A percentile compares a stretch with the other conserved stretches of the same genome.
phyloP scores from a whole-genome alignment of 2,329 filamentous ascomycete species.

The Achaetomium macrosporum region DNA sequence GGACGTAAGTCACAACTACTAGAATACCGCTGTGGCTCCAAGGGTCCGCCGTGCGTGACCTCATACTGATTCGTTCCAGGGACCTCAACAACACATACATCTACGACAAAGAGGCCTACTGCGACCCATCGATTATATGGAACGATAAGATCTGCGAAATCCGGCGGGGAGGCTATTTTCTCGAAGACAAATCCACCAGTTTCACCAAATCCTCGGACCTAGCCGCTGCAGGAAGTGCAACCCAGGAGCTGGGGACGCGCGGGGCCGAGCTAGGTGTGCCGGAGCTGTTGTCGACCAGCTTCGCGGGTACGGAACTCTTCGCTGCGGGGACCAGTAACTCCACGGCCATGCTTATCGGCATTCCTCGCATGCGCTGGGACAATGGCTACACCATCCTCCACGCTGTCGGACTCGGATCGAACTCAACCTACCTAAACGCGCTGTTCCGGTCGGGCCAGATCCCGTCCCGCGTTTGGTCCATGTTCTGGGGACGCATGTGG shows the following conservation, averaged over 20 bases:
- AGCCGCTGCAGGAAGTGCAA: slow-evolving; percentile 17
- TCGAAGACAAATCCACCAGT: slow-evolving; percentile 18
- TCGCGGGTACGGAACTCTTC: slow-evolving; percentile 23
- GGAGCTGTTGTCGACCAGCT: slow-evolving; percentile 21
- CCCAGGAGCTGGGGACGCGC: slow-evolving; percentile 10
- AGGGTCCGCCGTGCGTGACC: neutral
- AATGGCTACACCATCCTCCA: slow-evolving; percentile 26
- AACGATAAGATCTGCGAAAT: slow-evolving; percentile 28
- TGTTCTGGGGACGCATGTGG: slow-evolving; percentile 34
- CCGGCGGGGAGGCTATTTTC: slow-evolving; percentile 21
- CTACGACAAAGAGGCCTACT: slow-evolving; percentile 28
- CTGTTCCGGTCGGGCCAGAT: slow-evolving; percentile 22
- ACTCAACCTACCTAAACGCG: slow-evolving; percentile 30
- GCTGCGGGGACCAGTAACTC: slow-evolving; percentile 3
- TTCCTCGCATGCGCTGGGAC: slow-evolving; percentile 27
- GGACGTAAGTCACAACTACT: slow-evolving; percentile 25
- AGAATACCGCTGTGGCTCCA: no score
- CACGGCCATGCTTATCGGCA: slow-evolving; percentile 22
- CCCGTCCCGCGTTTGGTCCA: slow-evolving; percentile 30
- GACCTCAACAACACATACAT: slow-evolving; percentile 34
- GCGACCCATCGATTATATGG: slow-evolving; percentile 26
- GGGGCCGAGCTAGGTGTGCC: slow-evolving; percentile 20
- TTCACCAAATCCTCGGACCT: slow-evolving; percentile 14
- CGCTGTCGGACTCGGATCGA: slow-evolving; percentile 27
- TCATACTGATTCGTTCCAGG: slow-evolving; percentile 15